Conservation (phyloP, 306 rosid species). For the Casuarina equisetifolia region DNA sequence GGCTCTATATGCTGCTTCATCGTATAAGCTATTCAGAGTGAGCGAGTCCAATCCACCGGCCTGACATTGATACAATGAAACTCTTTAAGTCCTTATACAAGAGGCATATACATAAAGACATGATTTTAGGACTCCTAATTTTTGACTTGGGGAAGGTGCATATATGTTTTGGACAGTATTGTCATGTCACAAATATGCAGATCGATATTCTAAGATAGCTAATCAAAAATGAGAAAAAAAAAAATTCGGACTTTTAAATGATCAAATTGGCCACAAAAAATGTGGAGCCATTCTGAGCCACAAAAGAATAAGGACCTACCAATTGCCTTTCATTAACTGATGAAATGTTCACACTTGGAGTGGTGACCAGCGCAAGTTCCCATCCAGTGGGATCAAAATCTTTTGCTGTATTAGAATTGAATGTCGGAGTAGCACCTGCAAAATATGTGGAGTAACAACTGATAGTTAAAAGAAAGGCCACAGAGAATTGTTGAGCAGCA, state of each 20-base stretch:
- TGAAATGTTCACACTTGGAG: slow-evolving; percentile 87
- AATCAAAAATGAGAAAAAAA: background rate
- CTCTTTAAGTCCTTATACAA: slow-evolving; percentile 16
- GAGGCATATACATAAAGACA: background rate
- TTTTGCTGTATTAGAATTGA: slow-evolving; percentile 54
- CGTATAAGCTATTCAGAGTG: slow-evolving; percentile 81
- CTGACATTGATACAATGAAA: slow-evolving; percentile 39
- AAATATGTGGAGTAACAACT: slow-evolving; percentile 21
- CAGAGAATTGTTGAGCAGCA: slow-evolving; percentile 23
- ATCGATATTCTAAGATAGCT: background rate
- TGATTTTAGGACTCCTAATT: background rate
- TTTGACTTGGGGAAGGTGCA: background rate
- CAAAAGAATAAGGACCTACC: slow-evolving; percentile 53
- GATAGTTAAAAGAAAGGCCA: slow-evolving; percentile 22
- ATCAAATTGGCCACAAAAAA: background rate
- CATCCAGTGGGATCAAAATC: slow-evolving; percentile 95
- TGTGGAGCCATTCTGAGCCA: background rate
- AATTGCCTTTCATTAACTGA: slow-evolving; percentile 82
- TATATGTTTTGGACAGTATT: background rate
- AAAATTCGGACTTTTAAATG: background rate
- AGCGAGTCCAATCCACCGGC: slow-evolving; percentile 98
- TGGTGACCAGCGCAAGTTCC: slow-evolving; percentile 92
- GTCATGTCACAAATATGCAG: background rate
- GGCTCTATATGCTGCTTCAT: slow-evolving; percentile 85
- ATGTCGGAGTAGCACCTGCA: slow-evolving; percentile 59